phyloP scores from a whole-genome alignment of 768 basidiomycete genomes.

The Lenzites betulinus region DNA sequence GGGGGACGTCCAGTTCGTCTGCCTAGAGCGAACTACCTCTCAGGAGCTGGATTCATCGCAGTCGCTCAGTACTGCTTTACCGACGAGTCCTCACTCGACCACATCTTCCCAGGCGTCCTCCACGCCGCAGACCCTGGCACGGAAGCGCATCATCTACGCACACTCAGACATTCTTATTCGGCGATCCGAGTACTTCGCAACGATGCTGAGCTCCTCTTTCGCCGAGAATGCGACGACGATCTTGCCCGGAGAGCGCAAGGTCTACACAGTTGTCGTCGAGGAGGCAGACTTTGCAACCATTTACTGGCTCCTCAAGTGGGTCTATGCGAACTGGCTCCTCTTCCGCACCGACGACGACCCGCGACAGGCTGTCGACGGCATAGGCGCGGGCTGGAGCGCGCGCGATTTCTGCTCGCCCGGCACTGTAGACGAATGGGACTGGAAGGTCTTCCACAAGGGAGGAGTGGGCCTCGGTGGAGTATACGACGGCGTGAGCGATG shows the following conservation, averaged over 20 bases:
- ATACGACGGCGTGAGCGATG: slow-evolving; percentile 39
- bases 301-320: slow-evolving; percentile 77
- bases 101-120: slow-evolving; percentile 45
- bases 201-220: slow-evolving; percentile 72
- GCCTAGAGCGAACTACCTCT: slow-evolving; percentile 53
- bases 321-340: slow-evolving; percentile 73
- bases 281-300: slow-evolving; percentile 79
- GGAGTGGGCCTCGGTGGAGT: slow-evolving; percentile 34
- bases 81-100: slow-evolving; percentile 36
- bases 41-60: slow-evolving; percentile 32
- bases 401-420: slow-evolving; percentile 49
- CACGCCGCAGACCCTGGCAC: slow-evolving; percentile 49
- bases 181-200: slow-evolving; percentile 79
- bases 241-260: slow-evolving; percentile 51
- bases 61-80: slow-evolving; percentile 32
- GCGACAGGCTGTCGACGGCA: slow-evolving; percentile 62
- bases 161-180: slow-evolving; percentile 75
- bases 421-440: slow-evolving; percentile 63
- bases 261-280: slow-evolving; percentile 70
- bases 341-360: slow-evolving; percentile 75
- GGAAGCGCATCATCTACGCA: slow-evolving; percentile 76
- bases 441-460: slow-evolving; percentile 59
- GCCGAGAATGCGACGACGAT: slow-evolving; percentile 47
- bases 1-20: slow-evolving; percentile 77
- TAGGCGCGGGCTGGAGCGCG: slow-evolving; percentile 67